phyloP scores from a whole-genome alignment of 2,329 filamentous ascomycete genomes.

The Escovopsis sp. region DNA sequence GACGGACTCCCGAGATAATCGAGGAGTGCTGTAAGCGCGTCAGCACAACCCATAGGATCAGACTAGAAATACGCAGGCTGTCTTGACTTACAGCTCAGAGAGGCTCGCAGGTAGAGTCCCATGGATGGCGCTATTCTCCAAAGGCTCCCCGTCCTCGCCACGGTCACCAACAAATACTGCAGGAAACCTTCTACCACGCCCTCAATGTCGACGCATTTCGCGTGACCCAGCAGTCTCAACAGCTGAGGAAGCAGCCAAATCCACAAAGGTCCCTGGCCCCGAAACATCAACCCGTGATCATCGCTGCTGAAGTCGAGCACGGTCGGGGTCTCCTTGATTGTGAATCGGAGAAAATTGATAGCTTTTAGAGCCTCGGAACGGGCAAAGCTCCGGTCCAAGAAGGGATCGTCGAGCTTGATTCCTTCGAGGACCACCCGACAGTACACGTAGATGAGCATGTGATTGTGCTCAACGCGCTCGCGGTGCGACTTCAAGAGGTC shows the following conservation, averaged over 20 bases:
- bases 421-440: conserved; percentile 62
- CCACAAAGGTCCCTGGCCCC: conserved; percentile 48
- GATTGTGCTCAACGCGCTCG: conserved; percentile 60
- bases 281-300: conserved; percentile 28
- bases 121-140: conserved; percentile 33
- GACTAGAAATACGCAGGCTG: not conserved
- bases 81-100: conserved; percentile 27
- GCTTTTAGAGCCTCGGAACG: conserved; percentile 52
- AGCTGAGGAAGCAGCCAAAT: conserved; percentile 46
- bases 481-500: conserved; percentile 42
- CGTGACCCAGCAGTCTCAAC: conserved; percentile 40
- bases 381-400: conserved; percentile 40
- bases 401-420: conserved; percentile 52
- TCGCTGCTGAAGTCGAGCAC: conserved; percentile 39
- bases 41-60: not conserved
- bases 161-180: conserved; percentile 29
- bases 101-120: conserved; percentile 31
- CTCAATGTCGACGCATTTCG: conserved; percentile 29
- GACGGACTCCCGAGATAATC: conserved; percentile 19
- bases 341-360: conserved; percentile 60
- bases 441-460: conserved; percentile 74
- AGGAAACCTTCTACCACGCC: conserved; percentile 39
- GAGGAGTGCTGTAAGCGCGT: conserved; percentile 14
- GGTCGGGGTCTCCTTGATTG: conserved; percentile 57
- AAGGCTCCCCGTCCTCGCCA: conserved; percentile 27